Evolutionary conservation across 345 rosid species (phyloP).

Genomic region (Xanthoceras sorbifolium): DNA sequence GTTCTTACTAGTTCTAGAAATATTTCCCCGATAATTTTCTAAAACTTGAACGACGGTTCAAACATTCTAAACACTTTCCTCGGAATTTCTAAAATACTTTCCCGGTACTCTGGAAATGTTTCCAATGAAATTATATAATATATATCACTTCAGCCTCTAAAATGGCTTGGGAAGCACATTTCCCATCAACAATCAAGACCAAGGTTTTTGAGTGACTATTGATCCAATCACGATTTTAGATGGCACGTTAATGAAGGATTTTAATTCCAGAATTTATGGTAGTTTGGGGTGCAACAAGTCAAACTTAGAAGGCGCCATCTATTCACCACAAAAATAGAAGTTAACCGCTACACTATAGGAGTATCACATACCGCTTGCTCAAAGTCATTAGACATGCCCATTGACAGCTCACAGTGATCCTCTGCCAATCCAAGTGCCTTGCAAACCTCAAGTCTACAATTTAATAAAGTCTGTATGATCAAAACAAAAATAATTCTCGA

Average conservation of each 20-base stretch:
- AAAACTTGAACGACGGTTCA: background rate
- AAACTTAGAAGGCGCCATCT: background rate
- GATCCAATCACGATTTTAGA: background rate
- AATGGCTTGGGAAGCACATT: background rate
- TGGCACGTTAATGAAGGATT: background rate
- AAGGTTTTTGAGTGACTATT: background rate
- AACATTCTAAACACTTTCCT: background rate
- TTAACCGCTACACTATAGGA: background rate
- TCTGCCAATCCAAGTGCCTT: conserved; percentile 72
- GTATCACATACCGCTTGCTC: conserved; percentile 69
- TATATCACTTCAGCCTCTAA: background rate
- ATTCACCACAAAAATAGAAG: background rate
- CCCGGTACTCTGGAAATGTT: background rate
- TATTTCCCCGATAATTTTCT: background rate
- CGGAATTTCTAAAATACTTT: background rate
- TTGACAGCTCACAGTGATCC: conserved; percentile 81
- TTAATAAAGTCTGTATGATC: conserved; percentile 56
- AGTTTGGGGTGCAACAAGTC: background rate
- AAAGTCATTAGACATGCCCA: conserved; percentile 97
- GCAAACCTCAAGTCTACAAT: conserved; percentile 77
- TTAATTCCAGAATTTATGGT: background rate
- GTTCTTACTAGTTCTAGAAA: background rate
- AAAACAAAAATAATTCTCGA: conserved; percentile 6
- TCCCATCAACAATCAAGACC: background rate
- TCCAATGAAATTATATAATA: background rate